Conservation (phyloP, 495 filamentous ascomycete species). For the Aspergillus olivimuriae region DNA sequence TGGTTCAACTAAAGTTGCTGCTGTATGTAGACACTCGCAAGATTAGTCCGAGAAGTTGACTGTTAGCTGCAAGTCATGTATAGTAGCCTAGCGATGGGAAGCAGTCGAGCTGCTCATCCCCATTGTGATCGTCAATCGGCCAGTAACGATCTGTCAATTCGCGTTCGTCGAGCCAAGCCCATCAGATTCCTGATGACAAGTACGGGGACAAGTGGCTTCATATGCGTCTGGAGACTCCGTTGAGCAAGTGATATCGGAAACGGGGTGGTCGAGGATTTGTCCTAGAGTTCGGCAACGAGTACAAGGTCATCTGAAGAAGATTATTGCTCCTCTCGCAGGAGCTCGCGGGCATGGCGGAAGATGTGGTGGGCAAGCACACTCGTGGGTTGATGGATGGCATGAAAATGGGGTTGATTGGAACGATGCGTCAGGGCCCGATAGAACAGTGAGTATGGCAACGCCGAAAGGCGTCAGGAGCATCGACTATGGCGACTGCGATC, state of each 20-base stretch:
- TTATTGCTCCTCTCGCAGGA: conserved; percentile 19
- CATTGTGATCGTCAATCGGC: conserved; percentile 17
- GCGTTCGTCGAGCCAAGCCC: conserved; percentile 8
- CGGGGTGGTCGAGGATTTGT: conserved; percentile 2
- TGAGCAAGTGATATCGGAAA: conserved; percentile 14
- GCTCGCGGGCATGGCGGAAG: conserved; percentile 11
- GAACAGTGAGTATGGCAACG: conserved; percentile 8
- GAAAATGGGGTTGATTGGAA: conserved; percentile 4
- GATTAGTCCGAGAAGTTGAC: too few species aligned
- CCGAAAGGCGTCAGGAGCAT: conserved; percentile 5
- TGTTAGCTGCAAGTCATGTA: too few species aligned
- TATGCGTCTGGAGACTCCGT: conserved; percentile 10
- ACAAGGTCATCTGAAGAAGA: conserved; percentile 16
- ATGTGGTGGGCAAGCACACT: conserved; percentile 5
- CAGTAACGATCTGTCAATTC: conserved; percentile 14
- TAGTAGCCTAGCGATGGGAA: too few species aligned
- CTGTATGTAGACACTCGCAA: too few species aligned
- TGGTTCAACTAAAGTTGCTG: too few species aligned
- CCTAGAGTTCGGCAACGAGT: conserved; percentile 9
- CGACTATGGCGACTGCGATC: too few species aligned
- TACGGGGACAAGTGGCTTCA: conserved; percentile 12
- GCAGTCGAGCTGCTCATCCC: conserved; percentile 16
- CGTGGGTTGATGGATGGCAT: conserved; percentile 3
- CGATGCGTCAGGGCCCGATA: conserved; percentile 5
- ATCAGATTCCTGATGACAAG: conserved; percentile 8